Evolutionary conservation across 768 basidiomycete species (phyloP).

Genomic region (Pulveroboletus sp.): DNA sequence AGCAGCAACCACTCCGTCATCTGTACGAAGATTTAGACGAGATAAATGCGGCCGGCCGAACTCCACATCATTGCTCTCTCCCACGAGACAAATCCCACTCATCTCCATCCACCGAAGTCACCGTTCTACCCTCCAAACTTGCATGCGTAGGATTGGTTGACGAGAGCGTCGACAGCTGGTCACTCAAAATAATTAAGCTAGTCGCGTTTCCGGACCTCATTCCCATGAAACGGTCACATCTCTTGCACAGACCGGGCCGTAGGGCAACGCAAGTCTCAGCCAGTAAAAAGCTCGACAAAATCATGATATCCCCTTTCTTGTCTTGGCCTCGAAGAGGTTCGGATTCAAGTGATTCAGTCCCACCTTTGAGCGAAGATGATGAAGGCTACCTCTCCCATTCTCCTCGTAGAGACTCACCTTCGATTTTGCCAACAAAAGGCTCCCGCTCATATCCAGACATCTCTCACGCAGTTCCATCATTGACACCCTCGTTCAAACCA

Average conservation of each 20-base stretch:
- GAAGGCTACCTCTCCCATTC: constrained; percentile 62
- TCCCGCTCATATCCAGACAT: constrained; percentile 46
- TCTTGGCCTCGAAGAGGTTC: constrained; percentile 22
- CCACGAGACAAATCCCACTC: constrained; percentile 45
- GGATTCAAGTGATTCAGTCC: constrained; percentile 23
- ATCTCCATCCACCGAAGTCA: constrained; percentile 55
- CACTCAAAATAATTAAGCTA: constrained; percentile 71
- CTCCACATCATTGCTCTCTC: constrained; percentile 12
- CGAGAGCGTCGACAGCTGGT: constrained; percentile 66
- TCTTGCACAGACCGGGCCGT: constrained; percentile 2
- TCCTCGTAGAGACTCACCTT: constrained; percentile 37
- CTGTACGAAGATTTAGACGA: constrained; percentile 4
- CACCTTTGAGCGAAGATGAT: constrained; percentile 36
- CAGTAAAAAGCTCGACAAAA: constrained; percentile 9
- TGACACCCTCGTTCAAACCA: constrained; percentile 33
- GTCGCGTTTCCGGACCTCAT: constrained; percentile 75
- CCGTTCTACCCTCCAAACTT: constrained; percentile 63
- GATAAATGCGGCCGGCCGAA: not conserved
- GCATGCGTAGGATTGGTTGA: constrained; percentile 74
- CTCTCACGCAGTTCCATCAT: constrained; percentile 26
- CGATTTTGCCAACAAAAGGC: constrained; percentile 31
- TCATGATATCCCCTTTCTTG: constrained; percentile 19
- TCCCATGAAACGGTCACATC: constrained; percentile 24
- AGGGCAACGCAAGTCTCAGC: constrained; percentile 4
- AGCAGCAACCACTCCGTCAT: constrained; percentile 4